These are phyloP conservation scores for Aureobasidium sp. DNA, from an alignment of 2,329 filamentous ascomycete genomes.

Conservation along the genomic window DNA sequence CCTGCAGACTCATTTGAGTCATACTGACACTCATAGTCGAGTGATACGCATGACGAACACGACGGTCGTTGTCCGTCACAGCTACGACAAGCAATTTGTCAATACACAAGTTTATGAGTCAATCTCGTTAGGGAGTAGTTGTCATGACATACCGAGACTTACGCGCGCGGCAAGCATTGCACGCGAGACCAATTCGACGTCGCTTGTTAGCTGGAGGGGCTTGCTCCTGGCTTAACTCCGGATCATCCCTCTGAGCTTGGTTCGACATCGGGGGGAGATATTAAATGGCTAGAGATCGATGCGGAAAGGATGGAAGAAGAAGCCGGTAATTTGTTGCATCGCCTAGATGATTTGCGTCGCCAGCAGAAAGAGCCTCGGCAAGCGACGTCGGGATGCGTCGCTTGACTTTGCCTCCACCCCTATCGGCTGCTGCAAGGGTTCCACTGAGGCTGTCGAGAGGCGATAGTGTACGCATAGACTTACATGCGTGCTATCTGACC, in stretches of 20 bases:
- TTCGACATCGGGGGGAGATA: too few relatives aligned
- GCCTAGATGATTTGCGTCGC: too few relatives aligned
- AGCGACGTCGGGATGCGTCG: not conserved
- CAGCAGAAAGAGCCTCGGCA: too few relatives aligned
- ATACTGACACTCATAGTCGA: slow-evolving; percentile 41
- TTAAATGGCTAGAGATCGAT: too few relatives aligned
- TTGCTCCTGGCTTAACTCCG: not conserved
- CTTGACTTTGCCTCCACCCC: too few relatives aligned
- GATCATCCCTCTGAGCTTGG: too few relatives aligned
- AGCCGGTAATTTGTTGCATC: not conserved
- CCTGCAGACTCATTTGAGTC: slow-evolving; percentile 29
- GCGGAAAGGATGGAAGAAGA: not conserved
- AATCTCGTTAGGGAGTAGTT: slow-evolving; percentile 19
- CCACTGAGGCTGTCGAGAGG: too few relatives aligned
- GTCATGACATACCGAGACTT: slow-evolving; percentile 20
- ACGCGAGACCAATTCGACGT: slow-evolving; percentile 17
- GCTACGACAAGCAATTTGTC: slow-evolving; percentile 24
- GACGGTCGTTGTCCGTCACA: slow-evolving; percentile 39
- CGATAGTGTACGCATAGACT: too few relatives aligned
- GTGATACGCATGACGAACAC: slow-evolving; percentile 36
- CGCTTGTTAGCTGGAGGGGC: slow-evolving; percentile 5
- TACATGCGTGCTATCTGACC: too few relatives aligned
- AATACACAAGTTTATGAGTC: not conserved
- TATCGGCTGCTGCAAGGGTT: too few relatives aligned
- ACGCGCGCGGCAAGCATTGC: slow-evolving; percentile 24